Evolutionary conservation across 805 yeast genomes (phyloP).

Genomic region (Brettanomyces naardenensis): DNA sequence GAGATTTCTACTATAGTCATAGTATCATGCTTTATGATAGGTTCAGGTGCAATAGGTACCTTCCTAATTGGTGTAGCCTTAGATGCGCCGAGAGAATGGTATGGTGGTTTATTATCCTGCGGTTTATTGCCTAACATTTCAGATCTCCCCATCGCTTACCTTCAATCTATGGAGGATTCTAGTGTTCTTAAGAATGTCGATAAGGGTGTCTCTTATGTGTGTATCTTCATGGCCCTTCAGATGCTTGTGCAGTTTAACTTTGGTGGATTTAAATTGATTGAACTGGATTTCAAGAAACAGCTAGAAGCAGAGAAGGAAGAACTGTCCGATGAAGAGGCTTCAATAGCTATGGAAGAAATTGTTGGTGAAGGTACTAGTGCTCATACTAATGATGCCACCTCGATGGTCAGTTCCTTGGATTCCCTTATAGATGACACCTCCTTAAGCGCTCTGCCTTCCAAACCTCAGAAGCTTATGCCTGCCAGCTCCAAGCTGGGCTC

Average conservation of each 20-base stretch:
- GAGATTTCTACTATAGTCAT: conserved; percentile 58
- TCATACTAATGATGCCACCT: neutral
- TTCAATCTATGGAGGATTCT: conserved; percentile 64
- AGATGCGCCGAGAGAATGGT: conserved; percentile 65
- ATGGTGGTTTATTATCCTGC: conserved; percentile 61
- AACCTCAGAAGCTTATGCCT: neutral
- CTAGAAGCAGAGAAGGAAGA: conserved; percentile 2
- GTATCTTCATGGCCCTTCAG: conserved; percentile 67
- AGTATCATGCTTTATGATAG: conserved; percentile 37
- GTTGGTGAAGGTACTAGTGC: neutral
- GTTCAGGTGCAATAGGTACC: conserved; percentile 9
- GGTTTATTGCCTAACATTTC: conserved; percentile 74
- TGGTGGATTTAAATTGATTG: conserved; percentile 66
- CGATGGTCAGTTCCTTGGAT: neutral
- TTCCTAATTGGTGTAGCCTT: conserved; percentile 34
- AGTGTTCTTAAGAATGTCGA: conserved; percentile 52
- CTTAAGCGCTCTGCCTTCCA: neutral
- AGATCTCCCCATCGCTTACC: conserved; percentile 80
- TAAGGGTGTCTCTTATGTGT: conserved; percentile 79
- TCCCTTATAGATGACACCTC: conserved; percentile 1
- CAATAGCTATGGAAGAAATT: neutral
- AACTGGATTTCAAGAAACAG: conserved; percentile 49
- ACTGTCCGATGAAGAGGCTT: neutral
- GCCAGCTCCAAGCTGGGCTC: conserved; percentile 1
- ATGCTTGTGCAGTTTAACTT: conserved; percentile 62